Evolutionary conservation across 805 yeast species (phyloP), one percentile per base, ranked within the genome.

Genomic region (Yamadazyma scolyti): DNA sequence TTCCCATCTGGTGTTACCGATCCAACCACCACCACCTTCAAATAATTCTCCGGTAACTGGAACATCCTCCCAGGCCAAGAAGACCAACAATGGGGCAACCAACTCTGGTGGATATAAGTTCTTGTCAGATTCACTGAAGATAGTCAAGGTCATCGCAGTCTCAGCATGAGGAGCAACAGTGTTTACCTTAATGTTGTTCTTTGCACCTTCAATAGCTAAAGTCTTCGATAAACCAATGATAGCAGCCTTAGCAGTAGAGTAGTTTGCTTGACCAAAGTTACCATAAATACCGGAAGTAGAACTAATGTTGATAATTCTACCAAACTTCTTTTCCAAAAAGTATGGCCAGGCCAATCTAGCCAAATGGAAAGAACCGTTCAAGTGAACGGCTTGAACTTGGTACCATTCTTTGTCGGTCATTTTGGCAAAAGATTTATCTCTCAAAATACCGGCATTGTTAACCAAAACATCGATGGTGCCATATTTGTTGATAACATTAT

Each of bases 271-370:
- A 30, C 98, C 98, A 65, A 90, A 90, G 68, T 83, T 87, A 43
- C 98, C 98, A 59, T 90, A 90, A 46, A 90, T 88, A 44, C 97
- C 98, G 2, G 97, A 88, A 7, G 97, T 90, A 12, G 96, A 88
- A 15, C 97, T 75, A 26, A 95, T 85, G 61, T 90, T 90, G 45
- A 90, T 75, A 34, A 90, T 80, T 42, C 77, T 73, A 46, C 97
- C 97, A 33, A 73, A 71, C 46, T 79, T 77, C 61, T 89, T 87
- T 54, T 85, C 75, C 34, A 72, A 44, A 57, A 90, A 85, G 43
- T 82, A 65, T 21, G 96, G 97, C 97, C 97, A 90, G 7, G 90
- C 96, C 31, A 89, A 82, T 54, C 84, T 82, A 45, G 87, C 77
- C 55, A 90, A 75, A 50, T 80, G 73, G 65, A 65, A 88, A 17